phyloP scores from a whole-genome alignment of 2,329 filamentous ascomycete species.

The Biscogniauxia marginata region DNA sequence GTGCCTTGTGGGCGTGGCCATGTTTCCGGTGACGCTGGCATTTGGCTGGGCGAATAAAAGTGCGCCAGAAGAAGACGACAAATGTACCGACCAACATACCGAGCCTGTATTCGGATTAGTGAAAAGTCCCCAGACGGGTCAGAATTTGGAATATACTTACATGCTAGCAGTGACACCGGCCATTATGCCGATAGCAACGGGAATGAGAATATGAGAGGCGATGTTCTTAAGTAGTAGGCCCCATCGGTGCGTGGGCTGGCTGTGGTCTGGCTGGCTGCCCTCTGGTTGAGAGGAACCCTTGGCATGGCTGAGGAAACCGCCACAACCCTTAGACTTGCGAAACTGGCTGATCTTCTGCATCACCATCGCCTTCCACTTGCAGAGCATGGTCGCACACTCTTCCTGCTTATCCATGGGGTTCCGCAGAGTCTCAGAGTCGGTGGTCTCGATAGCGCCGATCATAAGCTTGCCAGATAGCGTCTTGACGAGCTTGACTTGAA shows the following conservation, averaged over 20 bases:
- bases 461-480: slow-evolving; percentile 53
- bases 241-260: slow-evolving; percentile 38
- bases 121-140: background rate
- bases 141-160: slow-evolving; percentile 38
- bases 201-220: slow-evolving; percentile 62
- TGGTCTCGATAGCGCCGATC: slow-evolving; percentile 48
- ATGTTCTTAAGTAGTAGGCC: slow-evolving; percentile 53
- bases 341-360: slow-evolving; percentile 41
- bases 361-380: slow-evolving; percentile 54
- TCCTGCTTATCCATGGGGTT: slow-evolving; percentile 31
- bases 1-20: slow-evolving; percentile 36
- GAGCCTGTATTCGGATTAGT: slow-evolving; percentile 43
- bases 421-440: slow-evolving; percentile 26
- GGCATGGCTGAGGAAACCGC: slow-evolving; percentile 25
- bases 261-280: slow-evolving; percentile 19
- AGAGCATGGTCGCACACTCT: slow-evolving; percentile 44
- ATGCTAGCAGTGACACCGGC: slow-evolving; percentile 67
- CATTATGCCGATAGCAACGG: slow-evolving; percentile 66
- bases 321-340: slow-evolving; percentile 37
- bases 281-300: slow-evolving; percentile 7
- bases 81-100: slow-evolving; percentile 66
- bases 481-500: slow-evolving; percentile 63
- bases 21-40: slow-evolving; percentile 33
- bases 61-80: slow-evolving; percentile 57
- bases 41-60: slow-evolving; percentile 48